These are phyloP conservation scores for Agrocybe chaxingu DNA, from an alignment of 768 basidiomycete species.

Conservation along the genomic window DNA sequence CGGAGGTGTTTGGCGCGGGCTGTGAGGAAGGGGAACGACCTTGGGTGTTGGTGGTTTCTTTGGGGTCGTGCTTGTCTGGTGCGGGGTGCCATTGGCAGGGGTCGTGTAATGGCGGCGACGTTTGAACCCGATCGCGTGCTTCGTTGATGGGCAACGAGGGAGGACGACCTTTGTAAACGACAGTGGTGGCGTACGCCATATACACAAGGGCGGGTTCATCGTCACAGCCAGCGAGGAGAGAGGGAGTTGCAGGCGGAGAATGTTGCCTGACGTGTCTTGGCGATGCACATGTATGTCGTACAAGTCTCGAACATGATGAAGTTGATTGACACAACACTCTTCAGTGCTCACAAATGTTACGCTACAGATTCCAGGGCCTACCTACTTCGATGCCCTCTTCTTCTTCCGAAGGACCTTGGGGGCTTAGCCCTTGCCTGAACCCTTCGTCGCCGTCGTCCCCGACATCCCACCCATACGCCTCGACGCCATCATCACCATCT, in stretches of 20 bases:
- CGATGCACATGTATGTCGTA: no score
- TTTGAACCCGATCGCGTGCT: background rate
- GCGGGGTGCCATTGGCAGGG: slow-evolving; percentile 5
- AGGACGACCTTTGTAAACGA: background rate
- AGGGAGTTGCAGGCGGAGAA: no score
- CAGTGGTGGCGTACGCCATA: background rate
- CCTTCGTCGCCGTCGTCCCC: background rate
- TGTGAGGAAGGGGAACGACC: slow-evolving; percentile 1
- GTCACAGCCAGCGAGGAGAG: no score
- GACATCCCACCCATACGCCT: background rate
- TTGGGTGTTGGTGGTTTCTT: slow-evolving; percentile 9
- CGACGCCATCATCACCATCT: slow-evolving; percentile 5
- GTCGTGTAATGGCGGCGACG: slow-evolving; percentile 16
- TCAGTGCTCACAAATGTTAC: no score
- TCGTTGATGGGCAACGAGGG: background rate
- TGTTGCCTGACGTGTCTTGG: no score
- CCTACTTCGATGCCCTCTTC: background rate
- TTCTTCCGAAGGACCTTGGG: background rate
- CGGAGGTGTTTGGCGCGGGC: slow-evolving; percentile 12
- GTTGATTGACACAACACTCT: no score
- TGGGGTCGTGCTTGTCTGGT: background rate
- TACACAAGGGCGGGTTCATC: no score
- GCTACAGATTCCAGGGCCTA: no score
- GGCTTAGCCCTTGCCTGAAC: background rate
- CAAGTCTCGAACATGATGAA: no score